Conservation (phyloP, 345 rosid species). For the Citrus glauca region DNA sequence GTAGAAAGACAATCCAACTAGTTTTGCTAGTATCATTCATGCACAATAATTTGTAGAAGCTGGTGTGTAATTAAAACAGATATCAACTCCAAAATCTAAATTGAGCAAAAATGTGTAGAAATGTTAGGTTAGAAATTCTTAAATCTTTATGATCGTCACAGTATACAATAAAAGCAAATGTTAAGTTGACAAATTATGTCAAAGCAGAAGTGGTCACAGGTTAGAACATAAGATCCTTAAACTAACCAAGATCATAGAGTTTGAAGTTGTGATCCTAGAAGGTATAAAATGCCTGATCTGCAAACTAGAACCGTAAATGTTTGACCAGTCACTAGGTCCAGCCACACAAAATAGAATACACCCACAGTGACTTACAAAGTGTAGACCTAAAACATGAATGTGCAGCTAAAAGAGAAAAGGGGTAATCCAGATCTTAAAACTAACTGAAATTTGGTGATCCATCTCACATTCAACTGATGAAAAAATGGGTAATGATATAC, state of each 20-base stretch:
- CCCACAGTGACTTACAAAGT: neutral
- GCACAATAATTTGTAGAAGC: neutral
- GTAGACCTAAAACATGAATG: neutral
- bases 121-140: neutral
- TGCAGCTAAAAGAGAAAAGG: neutral
- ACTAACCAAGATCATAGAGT: conserved; percentile 5
- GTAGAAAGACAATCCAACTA: neutral
- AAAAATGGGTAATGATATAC: conserved; percentile 2
- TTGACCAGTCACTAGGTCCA: neutral
- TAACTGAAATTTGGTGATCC: neutral
- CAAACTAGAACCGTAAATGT: neutral
- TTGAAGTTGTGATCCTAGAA: neutral
- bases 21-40: neutral
- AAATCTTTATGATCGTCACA: neutral
- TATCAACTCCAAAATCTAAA: neutral
- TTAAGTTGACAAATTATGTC: neutral
- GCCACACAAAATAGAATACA: neutral
- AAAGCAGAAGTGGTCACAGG: neutral
- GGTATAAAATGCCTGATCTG: neutral
- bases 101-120: neutral
- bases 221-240: neutral
- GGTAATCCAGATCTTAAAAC: conserved; percentile 8
- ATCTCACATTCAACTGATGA: conserved; percentile 2
- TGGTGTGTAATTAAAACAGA: neutral
- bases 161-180: neutral